Evolutionary conservation across 768 basidiomycete species (phyloP).

Genomic region (Tremella yokohamensis): DNA sequence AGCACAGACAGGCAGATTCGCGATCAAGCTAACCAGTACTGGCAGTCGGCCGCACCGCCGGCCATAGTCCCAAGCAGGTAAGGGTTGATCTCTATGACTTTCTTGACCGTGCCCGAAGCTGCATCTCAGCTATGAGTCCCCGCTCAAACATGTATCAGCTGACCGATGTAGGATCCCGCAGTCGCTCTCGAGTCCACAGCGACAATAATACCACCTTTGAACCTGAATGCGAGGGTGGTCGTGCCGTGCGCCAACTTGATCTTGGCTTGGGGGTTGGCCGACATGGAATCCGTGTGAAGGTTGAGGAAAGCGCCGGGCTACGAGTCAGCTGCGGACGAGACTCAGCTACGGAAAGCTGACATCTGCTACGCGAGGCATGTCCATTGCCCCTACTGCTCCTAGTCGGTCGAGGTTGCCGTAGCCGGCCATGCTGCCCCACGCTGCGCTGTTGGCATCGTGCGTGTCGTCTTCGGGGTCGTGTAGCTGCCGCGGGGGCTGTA

Average conservation of each 20-base stretch:
- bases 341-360: conserved; percentile 23
- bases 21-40: conserved; percentile 52
- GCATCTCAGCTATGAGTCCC: conserved; percentile 5
- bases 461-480: conserved; percentile 12
- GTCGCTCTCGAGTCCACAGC: conserved; percentile 98
- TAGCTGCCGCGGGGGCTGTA: conserved; percentile 18
- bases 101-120: conserved; percentile 98
- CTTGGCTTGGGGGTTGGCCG: conserved; percentile 78
- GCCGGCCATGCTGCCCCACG: conserved; percentile 35
- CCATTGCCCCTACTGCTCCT: conserved; percentile 46
- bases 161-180: conserved; percentile 93
- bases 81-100: conserved; percentile 99
- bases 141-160: conserved; percentile 37
- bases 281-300: conserved; percentile 90
- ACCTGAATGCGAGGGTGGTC: conserved; percentile 95
- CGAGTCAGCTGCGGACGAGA: conserved; percentile 1
- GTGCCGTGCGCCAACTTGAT: conserved; percentile 99
- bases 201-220: conserved; percentile 95
- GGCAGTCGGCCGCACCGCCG: conserved; percentile 81
- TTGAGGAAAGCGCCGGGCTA: conserved; percentile 88
- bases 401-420: conserved; percentile 40
- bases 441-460: conserved; percentile 20
- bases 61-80: conserved; percentile 99
- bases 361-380: conserved; percentile 43
- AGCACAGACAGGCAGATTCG: background rate